Percentiles rank a stretch among this genome's conserved stretches.
phyloP scores from a whole-genome alignment of 192 early-diverging fungal species.

The Pilobolus umbonatus region DNA sequence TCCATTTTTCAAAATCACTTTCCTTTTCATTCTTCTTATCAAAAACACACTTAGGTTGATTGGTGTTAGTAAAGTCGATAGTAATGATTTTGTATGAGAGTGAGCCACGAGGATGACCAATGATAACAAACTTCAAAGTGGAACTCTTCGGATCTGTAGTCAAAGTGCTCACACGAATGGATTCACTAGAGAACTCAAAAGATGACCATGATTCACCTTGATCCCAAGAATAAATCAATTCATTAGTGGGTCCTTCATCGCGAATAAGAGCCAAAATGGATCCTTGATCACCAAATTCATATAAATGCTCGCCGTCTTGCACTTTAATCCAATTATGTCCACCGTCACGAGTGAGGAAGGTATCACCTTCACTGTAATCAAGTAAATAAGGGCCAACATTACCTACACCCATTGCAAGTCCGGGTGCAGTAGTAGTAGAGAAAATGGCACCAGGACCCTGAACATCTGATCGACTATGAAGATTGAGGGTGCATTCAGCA shows the following conservation, averaged over 20 bases:
- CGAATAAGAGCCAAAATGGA: constrained; percentile 71
- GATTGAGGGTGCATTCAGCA: constrained; percentile 66
- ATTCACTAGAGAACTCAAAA: constrained; percentile 51
- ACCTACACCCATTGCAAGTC: constrained; percentile 87
- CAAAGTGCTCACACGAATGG: constrained; percentile 58
- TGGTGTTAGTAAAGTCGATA: constrained; percentile 55
- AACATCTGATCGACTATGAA: constrained; percentile 74
- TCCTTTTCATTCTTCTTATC: constrained; percentile 45
- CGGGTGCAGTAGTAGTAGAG: constrained; percentile 66
- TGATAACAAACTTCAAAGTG: constrained; percentile 70
- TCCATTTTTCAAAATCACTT: constrained; percentile 91
- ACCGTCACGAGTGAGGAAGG: constrained; percentile 80
- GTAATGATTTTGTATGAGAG: constrained; percentile 35
- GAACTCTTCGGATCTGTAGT: constrained; percentile 60
- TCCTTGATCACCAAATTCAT: constrained; percentile 94
- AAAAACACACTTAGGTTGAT: constrained; percentile 39
- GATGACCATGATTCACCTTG: constrained; percentile 72
- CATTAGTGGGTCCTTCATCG: constrained; percentile 65
- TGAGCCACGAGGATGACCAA: constrained; percentile 43
- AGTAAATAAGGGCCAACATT: constrained; percentile 69
- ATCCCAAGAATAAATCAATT: constrained; percentile 70
- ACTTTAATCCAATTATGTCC: constrained; percentile 81
- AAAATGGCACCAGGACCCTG: constrained; percentile 58
- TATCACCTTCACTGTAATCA: constrained; percentile 58
- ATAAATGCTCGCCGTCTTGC: constrained; percentile 56